Percentiles rank a stretch among this genome's conserved stretches.
These are phyloP conservation scores for Trichoderma afroharzianum DNA, from an alignment of 2,329 filamentous ascomycete genomes.

Conservation along the genomic window DNA sequence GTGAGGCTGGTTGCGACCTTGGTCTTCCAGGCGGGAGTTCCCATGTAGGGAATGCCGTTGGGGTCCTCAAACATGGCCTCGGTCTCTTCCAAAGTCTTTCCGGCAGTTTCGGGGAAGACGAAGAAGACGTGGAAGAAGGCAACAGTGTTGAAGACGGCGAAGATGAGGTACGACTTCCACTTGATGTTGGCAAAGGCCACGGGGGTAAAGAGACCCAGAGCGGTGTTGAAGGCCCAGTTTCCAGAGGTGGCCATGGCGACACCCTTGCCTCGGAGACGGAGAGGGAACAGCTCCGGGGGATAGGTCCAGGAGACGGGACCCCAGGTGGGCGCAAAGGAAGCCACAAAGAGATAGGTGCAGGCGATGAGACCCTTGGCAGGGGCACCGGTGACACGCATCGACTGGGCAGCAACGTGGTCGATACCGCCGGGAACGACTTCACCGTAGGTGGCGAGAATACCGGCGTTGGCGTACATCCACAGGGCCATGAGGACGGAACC, in stretches of 20 bases:
- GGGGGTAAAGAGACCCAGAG: conserved; percentile 29
- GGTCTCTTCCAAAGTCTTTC: conserved; percentile 53
- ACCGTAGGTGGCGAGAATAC: conserved; percentile 48
- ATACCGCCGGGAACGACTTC: conserved; percentile 40
- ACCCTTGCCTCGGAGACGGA: conserved; percentile 49
- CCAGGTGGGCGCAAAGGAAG: conserved; percentile 44
- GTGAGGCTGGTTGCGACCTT: conserved; percentile 23
- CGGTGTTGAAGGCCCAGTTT: conserved; percentile 40
- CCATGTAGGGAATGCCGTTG: conserved; percentile 30
- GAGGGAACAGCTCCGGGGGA: conserved; percentile 53
- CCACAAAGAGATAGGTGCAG: conserved; percentile 63
- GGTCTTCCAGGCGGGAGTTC: conserved; percentile 34
- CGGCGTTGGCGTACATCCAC: conserved; percentile 55
- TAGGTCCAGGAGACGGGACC: conserved; percentile 54
- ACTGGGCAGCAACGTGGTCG: conserved; percentile 43
- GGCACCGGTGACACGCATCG: conserved; percentile 42
- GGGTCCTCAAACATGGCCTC: conserved; percentile 45
- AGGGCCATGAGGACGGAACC: conserved; percentile 63
- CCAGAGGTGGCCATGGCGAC: conserved; percentile 49
- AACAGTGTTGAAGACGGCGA: conserved; percentile 48
- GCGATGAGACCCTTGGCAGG: conserved; percentile 62
- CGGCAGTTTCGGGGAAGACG: conserved; percentile 54
- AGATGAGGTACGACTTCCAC: conserved; percentile 39
- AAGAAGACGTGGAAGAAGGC: conserved; percentile 53
- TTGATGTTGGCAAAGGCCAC: conserved; percentile 27